phyloP scores from a whole-genome alignment of 495 filamentous ascomycete genomes.

The Filosporella fistucella region DNA sequence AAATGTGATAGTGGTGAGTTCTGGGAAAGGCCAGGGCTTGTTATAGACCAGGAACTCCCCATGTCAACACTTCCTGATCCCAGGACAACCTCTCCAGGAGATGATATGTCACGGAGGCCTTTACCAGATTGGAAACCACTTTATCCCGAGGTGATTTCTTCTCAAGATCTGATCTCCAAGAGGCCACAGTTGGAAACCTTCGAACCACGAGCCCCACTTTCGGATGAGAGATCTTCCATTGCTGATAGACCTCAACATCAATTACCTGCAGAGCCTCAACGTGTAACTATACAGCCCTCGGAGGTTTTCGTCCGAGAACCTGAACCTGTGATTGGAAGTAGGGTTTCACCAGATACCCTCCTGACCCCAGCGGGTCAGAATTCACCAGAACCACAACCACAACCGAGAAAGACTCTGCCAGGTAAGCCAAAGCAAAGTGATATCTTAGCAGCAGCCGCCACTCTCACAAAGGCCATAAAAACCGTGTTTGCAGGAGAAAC shows the following conservation, averaged over 20 bases:
- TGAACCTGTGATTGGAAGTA: background rate
- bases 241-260: too few relatives aligned
- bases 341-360: constrained; percentile 10
- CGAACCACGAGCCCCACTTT: background rate
- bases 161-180: too few relatives aligned
- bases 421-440: constrained; percentile 4
- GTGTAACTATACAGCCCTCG: constrained; percentile 15
- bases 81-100: background rate
- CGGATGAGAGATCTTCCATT: background rate
- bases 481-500: constrained; percentile 12
- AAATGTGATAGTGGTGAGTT: constrained; percentile 18
- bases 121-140: constrained; percentile 9
- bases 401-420: constrained; percentile 11
- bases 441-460: constrained; percentile 10
- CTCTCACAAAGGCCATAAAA: constrained; percentile 15
- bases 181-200: background rate
- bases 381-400: background rate
- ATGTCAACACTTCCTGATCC: too few relatives aligned
- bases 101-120: too few relatives aligned
- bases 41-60: constrained; percentile 8
- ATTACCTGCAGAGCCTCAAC: background rate
- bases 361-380: constrained; percentile 12
- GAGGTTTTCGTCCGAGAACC: constrained; percentile 10
- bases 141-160: too few relatives aligned
- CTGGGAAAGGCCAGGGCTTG: constrained; percentile 6